A percentile compares a stretch with the other conserved stretches of the same genome.
Conservation (phyloP, 176 grass and related monocot genomes). For the Musa troglodytarum region DNA sequence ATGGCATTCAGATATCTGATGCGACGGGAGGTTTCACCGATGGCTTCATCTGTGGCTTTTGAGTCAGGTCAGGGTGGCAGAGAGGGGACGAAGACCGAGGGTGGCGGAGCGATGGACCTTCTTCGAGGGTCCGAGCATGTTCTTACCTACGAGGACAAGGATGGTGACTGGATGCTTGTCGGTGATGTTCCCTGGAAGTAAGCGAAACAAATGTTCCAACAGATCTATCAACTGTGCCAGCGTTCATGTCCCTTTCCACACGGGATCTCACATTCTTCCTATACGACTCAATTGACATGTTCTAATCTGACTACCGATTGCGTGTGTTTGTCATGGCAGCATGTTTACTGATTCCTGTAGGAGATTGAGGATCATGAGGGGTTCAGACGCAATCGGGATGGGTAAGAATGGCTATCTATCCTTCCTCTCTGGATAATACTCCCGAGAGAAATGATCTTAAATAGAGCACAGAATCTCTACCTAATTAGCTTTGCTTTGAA, state of each 20-base stretch:
- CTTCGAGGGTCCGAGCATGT: constrained; percentile 50
- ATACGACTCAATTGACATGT: too few species aligned
- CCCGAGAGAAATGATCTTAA: not conserved
- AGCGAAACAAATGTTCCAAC: constrained; percentile 8
- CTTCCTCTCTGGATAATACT: not conserved
- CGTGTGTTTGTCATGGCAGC: constrained; percentile 23
- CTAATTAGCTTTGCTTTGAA: too few species aligned
- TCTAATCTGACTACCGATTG: not conserved
- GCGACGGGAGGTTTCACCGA: too few species aligned
- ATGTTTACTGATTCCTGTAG: constrained; percentile 46
- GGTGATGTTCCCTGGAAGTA: constrained; percentile 77
- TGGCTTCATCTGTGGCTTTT: not conserved
- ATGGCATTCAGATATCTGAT: too few species aligned
- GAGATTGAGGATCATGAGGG: constrained; percentile 60
- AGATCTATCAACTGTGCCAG: too few species aligned
- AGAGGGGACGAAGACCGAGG: constrained; percentile 23
- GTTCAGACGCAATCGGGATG: constrained; percentile 52
- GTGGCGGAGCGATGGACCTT: constrained; percentile 31
- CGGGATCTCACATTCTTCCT: too few species aligned
- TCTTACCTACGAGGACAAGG: constrained; percentile 67
- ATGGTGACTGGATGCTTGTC: constrained; percentile 76
- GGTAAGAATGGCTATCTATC: constrained; percentile 14
- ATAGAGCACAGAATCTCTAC: too few species aligned
- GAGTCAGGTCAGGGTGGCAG: constrained; percentile 25
- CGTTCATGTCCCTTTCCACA: too few species aligned